Base-by-base conservation (phyloP, 139 green algal species). In the Raphidocelis subcapitata region DNA sequence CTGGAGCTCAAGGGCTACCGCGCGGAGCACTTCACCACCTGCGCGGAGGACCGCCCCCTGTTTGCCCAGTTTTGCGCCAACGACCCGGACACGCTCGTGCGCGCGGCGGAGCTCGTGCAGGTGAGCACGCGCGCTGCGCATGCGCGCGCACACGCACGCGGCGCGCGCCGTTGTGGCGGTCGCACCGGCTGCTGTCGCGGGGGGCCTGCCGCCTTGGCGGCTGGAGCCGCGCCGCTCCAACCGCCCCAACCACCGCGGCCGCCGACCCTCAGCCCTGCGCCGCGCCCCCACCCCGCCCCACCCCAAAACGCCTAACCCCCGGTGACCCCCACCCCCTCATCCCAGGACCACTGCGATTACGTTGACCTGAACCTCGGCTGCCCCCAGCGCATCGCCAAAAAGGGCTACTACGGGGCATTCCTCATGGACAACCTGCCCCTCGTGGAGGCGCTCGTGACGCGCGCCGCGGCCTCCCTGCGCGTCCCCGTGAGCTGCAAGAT, bases 61-160 rank as follows among this genome's bases (percentile, higher is more conserved):
- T 89, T 99, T 35, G 91, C 91, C 32, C 96, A 99, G 88, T 99
- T 99, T 74, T 99, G 96, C 80, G 92, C 92, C 49, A 98, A 99
- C 73, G 92, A 98, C 79, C 94, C 94, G 2, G 76, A 92, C 14
- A 86, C 79, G 10, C 67, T 98, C 63, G 66, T 98, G n/a, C 41
- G 37, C 5, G 92, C 95, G n/a, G 95, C 92, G 5, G 29, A 78
- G 44, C 56, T 90, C 29, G 89, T 94, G 41, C 84, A 93, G 67
- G 64, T 69, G 14, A 24, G 28, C 35, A 31, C 14, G n/a, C 16
- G 55, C 24, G 14, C 16, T n/a, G n/a, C n/a, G n/a, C n/a, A n/a
- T n/a, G n/a, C n/a, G n/a, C n/a, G n/a, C n/a, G n/a, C n/a, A n/a
- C n/a, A n/a, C n/a, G n/a, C n/a, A n/a, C n/a, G n/a, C n/a, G n/a